Conservation (phyloP, 2,329 filamentous ascomycete species). For the Aspergillus floridensis region DNA sequence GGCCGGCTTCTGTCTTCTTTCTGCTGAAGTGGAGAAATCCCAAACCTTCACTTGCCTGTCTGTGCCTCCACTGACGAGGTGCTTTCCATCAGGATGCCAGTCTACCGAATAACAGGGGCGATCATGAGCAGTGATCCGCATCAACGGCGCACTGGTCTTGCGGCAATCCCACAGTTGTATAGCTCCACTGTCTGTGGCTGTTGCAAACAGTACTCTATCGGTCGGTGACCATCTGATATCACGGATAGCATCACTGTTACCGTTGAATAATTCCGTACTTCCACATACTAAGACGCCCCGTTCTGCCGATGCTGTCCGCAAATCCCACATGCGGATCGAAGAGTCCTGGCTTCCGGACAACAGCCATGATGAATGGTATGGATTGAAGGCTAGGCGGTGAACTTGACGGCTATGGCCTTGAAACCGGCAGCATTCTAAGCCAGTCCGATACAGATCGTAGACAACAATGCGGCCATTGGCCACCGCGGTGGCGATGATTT, state of each 20-base stretch:
- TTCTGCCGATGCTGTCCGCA: conserved; percentile 52
- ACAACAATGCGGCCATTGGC: conserved; percentile 64
- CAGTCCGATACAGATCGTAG: conserved; percentile 62
- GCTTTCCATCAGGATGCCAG: conserved; percentile 66
- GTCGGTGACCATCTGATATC: conserved; percentile 65
- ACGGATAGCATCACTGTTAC: conserved; percentile 60
- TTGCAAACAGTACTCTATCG: conserved; percentile 61
- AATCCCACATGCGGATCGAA: conserved; percentile 63
- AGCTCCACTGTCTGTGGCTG: conserved; percentile 62
- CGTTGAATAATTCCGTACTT: conserved; percentile 55
- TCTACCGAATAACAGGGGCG: conserved; percentile 61
- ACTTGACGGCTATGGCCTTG: conserved; percentile 66
- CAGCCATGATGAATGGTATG: conserved; percentile 58
- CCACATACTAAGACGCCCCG: conserved; percentile 52
- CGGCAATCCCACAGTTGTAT: conserved; percentile 65
- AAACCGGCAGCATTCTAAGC: conserved; percentile 60
- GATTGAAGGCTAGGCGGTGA: conserved; percentile 64
- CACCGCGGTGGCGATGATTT: conserved; percentile 62
- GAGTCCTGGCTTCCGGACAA: conserved; percentile 65
- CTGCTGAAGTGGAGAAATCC: conserved; percentile 58
- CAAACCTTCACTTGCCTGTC: conserved; percentile 64
- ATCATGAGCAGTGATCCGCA: conserved; percentile 62
- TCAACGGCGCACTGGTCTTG: conserved; percentile 54
- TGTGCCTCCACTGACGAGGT: conserved; percentile 61
- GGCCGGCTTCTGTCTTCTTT: conserved; percentile 57